Conservation (phyloP, 345 rosid species). For the Bretschneidera sinensis region DNA sequence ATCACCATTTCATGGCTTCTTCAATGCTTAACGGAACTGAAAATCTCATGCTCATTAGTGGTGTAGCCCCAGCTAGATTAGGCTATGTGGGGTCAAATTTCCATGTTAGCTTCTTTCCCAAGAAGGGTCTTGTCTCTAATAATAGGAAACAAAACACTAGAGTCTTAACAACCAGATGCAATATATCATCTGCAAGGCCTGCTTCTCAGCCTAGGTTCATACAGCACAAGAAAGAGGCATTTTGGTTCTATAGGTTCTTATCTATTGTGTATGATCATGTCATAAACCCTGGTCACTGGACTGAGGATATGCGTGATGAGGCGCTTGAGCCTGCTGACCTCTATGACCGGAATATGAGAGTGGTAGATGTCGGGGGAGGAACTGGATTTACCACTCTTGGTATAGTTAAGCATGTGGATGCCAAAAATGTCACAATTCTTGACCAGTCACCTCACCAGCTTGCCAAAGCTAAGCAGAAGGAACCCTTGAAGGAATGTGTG, state of each 20-base stretch:
- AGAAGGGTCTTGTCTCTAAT: conserved; percentile 23
- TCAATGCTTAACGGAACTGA: conserved; percentile 66
- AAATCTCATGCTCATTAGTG: conserved; percentile 35
- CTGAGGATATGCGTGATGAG: conserved; percentile 96
- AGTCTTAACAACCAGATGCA: conserved; percentile 39
- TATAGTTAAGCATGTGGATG: conserved; percentile 88
- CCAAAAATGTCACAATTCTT: conserved; percentile 90
- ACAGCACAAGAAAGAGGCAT: conserved; percentile 97
- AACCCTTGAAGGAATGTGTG: conserved; percentile 87
- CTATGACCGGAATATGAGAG: conserved; percentile 54
- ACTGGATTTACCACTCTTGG: conserved; percentile 98
- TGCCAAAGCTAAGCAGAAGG: conserved; percentile 90
- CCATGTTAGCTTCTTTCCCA: conserved; percentile 33
- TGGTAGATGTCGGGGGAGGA: conserved; percentile 99
- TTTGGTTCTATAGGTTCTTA: conserved; percentile 95
- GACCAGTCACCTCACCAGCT: conserved; percentile 99
- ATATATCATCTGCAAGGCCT: conserved; percentile 72
- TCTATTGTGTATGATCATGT: conserved; percentile 93
- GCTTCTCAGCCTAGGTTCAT: conserved; percentile 94
- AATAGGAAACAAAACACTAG: too few species aligned
- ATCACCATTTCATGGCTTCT: conserved; percentile 29
- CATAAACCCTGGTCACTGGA: conserved; percentile 92
- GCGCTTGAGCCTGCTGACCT: conserved; percentile 98
- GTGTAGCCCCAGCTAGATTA: conserved; percentile 32
- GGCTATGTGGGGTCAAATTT: conserved; percentile 40